A percentile compares a stretch with the other conserved stretches of the same genome.
Conservation (phyloP, 2,329 filamentous ascomycete genomes). For the Pseudogymnoascus sp. region DNA sequence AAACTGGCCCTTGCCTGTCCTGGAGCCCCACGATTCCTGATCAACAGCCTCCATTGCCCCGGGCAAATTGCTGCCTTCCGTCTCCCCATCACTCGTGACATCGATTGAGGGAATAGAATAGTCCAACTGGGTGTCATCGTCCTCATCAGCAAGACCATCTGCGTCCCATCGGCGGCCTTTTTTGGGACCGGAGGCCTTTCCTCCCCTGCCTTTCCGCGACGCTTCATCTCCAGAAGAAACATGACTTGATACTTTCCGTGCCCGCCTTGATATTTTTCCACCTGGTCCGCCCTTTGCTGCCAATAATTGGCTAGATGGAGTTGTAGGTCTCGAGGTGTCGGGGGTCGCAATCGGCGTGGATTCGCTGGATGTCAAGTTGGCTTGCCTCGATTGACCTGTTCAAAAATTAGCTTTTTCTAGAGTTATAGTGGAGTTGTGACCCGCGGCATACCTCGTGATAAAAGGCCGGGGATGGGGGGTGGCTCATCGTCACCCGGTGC, state of each 20-base stretch:
- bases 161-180: constrained; percentile 89
- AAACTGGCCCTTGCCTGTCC: constrained; percentile 83
- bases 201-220: constrained; percentile 49
- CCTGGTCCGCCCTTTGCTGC: constrained; percentile 68
- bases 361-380: constrained; percentile 38
- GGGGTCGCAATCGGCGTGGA: constrained; percentile 64
- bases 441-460: constrained; percentile 22
- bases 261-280: constrained; percentile 71
- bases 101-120: constrained; percentile 64
- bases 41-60: constrained; percentile 67
- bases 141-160: constrained; percentile 76
- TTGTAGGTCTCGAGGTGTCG: constrained; percentile 70
- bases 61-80: constrained; percentile 38
- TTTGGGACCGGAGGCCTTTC: constrained; percentile 54
- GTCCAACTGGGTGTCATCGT: constrained; percentile 71
- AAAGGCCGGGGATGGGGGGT: constrained; percentile 36
- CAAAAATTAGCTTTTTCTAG: constrained; percentile 8
- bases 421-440: not conserved
- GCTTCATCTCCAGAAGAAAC: constrained; percentile 80
- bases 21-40: constrained; percentile 74
- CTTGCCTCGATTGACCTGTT: constrained; percentile 23
- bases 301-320: constrained; percentile 60
- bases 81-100: constrained; percentile 45
- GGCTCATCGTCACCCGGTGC: constrained; percentile 37
- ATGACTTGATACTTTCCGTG: constrained; percentile 60